phyloP scores from a whole-genome alignment of 257 asterid genomes.

The Parsonsia alboflavescens region DNA sequence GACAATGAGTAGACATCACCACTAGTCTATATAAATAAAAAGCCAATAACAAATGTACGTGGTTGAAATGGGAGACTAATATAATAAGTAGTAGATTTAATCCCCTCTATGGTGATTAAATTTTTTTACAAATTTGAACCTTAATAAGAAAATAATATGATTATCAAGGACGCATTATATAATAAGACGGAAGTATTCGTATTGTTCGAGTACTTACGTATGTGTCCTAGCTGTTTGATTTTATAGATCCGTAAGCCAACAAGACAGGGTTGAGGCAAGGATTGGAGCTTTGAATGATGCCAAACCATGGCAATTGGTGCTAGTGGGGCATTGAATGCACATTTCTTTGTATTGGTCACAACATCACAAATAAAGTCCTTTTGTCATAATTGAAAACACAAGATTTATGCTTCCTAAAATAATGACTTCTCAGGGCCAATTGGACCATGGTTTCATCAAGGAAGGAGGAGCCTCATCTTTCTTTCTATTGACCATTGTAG shows the following conservation, averaged over 20 bases:
- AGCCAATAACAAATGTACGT: too few species aligned
- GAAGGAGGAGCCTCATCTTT: background rate
- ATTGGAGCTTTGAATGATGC: background rate
- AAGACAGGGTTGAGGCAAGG: conserved; percentile 1
- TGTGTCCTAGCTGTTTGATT: background rate
- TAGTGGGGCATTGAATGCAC: conserved; percentile 15
- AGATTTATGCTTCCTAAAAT: background rate
- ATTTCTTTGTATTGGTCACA: conserved; percentile 15
- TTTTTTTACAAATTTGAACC: too few species aligned
- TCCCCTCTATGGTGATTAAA: too few species aligned
- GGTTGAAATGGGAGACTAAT: too few species aligned
- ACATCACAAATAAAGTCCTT: conserved; percentile 8
- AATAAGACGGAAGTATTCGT: too few species aligned
- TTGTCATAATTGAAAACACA: conserved; percentile 24
- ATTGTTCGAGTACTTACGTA: too few species aligned
- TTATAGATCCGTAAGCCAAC: background rate
- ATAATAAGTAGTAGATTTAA: too few species aligned
- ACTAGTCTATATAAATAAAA: too few species aligned
- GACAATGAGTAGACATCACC: too few species aligned
- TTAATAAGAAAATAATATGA: too few species aligned
- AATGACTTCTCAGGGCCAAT: conserved; percentile 6
- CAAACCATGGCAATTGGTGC: background rate
- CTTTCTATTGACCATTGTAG: background rate
- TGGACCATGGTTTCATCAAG: conserved; percentile 6
- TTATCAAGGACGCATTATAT: too few species aligned